phyloP scores from a whole-genome alignment of 2,329 filamentous ascomycete species.

The Diaporthe ampelina region DNA sequence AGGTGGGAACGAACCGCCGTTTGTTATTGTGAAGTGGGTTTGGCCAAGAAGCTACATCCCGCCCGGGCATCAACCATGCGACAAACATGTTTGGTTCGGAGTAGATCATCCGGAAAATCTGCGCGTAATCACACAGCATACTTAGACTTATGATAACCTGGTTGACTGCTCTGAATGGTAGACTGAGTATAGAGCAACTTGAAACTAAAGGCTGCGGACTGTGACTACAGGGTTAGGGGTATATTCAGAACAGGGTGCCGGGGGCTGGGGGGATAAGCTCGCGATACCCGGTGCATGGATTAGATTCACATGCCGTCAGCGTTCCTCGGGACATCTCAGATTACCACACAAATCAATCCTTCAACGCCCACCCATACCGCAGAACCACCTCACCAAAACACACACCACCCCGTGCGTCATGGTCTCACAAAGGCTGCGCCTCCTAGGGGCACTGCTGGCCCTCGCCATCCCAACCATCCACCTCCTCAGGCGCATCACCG shows the following conservation, averaged over 20 bases:
- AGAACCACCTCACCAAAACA: background rate
- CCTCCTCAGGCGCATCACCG: constrained; percentile 12
- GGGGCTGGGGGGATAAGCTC: background rate
- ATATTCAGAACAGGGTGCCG: background rate
- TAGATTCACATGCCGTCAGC: constrained; percentile 8
- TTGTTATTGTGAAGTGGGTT: background rate
- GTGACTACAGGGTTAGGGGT: background rate
- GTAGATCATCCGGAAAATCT: no score
- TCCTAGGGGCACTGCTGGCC: constrained; percentile 32
- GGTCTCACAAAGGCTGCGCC: constrained; percentile 16
- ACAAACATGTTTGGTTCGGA: no score
- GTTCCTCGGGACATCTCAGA: background rate
- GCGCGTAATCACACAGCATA: no score
- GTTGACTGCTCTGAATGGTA: no score
- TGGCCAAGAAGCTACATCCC: background rate
- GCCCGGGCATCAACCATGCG: no score
- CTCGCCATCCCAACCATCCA: constrained; percentile 26
- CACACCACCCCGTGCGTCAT: background rate
- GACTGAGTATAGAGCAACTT: background rate
- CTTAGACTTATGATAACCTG: no score
- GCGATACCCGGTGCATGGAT: background rate
- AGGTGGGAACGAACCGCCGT: background rate
- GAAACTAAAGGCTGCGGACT: background rate
- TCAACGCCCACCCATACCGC: background rate
- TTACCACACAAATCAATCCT: background rate